These are phyloP conservation scores for Scedosporium minutisporum DNA, from an alignment of 2,329 filamentous ascomycete genomes.

Conservation along the genomic window DNA sequence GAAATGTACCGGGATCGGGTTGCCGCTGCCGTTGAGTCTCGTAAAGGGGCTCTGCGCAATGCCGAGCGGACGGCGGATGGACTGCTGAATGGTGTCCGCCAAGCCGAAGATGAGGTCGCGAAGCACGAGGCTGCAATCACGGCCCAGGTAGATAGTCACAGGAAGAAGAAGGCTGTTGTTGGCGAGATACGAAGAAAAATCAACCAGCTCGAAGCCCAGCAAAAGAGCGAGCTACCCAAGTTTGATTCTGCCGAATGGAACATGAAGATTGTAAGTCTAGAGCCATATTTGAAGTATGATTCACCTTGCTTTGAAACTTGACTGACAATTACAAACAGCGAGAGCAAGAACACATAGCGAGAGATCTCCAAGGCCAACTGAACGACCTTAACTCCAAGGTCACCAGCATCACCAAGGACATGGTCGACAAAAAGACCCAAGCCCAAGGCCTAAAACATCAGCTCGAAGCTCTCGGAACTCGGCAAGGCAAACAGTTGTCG, in stretches of 20 bases:
- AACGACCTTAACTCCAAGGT: slow-evolving; percentile 32
- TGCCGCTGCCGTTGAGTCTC: slow-evolving; percentile 41
- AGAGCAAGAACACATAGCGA: slow-evolving; percentile 46
- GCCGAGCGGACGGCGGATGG: slow-evolving; percentile 43
- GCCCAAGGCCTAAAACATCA: slow-evolving; percentile 31
- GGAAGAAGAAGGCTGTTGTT: slow-evolving; percentile 10
- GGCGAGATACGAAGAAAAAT: slow-evolving; percentile 16
- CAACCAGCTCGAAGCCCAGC: slow-evolving; percentile 39
- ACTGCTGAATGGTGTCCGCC: slow-evolving; percentile 27
- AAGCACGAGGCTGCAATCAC: slow-evolving; percentile 6
- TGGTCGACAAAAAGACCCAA: slow-evolving; percentile 8
- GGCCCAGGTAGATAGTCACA: slow-evolving; percentile 5
- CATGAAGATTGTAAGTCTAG: slow-evolving; percentile 53
- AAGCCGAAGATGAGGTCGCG: slow-evolving; percentile 19
- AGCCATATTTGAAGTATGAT: neutral
- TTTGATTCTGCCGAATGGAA: slow-evolving; percentile 67
- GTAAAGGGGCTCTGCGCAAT: slow-evolving; percentile 42
- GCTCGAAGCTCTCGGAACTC: slow-evolving; percentile 56
- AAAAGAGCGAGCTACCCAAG: slow-evolving; percentile 51
- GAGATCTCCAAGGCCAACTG: slow-evolving; percentile 41
- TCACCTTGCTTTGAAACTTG: neutral
- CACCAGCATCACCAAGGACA: slow-evolving; percentile 26
- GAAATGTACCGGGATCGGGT: slow-evolving; percentile 54
- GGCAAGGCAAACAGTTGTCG: slow-evolving; percentile 62
- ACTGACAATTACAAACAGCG: slow-evolving; percentile 34